Evolutionary conservation across 2,329 filamentous ascomycete genomes (phyloP), one percentile per base, ranked within the genome.

Genomic region (Truncatella angustata): DNA sequence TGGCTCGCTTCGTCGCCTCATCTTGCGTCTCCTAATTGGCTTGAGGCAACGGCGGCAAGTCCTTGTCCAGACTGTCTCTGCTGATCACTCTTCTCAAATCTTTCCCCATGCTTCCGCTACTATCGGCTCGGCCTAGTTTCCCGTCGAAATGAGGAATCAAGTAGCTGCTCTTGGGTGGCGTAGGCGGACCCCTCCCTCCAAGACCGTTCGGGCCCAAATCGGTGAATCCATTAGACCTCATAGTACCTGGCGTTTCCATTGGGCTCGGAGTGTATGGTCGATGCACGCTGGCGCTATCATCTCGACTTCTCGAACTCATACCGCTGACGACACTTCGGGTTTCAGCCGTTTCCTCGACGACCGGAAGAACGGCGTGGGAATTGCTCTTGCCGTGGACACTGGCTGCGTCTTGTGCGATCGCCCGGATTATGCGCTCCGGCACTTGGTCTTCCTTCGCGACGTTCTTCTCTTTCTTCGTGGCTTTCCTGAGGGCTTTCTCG

Each of bases 261-360:
- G 54, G 60, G 16, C 62, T 66, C 40, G 63, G 72, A 45, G 65
- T 73, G 46, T 68, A 62, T 16, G 64, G 68, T 36, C 65, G 58
- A 26, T 63, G 54, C 48, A 60, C 64, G 50, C 54, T 64, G 9
- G 59, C 55, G 16, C 64, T 69, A 54, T 79, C 81, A 53, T 73
- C 72, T 20, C 76, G 77, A 62, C 81, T 83, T 50, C 79, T 78
- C 26, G 78, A 81, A 2, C 84, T 83, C 21, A 84, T 79, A 12
- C 35, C 36, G 16, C 47, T 50, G 16, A 39, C 36, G 36, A 46
- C 18, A 54, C 87, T 90, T 6, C 79, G 82, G 9, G 78, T 86
- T 68, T 97, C 93, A 4, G 85, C 88, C n/a, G 85, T 87, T 70
- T 97, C 93, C 60, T 96, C 90, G 5, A 97, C 91, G 9, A 97